These are phyloP conservation scores for Pachysandra terminalis DNA, from an alignment of 164 flowering plant genomes.

Conservation along the genomic window DNA sequence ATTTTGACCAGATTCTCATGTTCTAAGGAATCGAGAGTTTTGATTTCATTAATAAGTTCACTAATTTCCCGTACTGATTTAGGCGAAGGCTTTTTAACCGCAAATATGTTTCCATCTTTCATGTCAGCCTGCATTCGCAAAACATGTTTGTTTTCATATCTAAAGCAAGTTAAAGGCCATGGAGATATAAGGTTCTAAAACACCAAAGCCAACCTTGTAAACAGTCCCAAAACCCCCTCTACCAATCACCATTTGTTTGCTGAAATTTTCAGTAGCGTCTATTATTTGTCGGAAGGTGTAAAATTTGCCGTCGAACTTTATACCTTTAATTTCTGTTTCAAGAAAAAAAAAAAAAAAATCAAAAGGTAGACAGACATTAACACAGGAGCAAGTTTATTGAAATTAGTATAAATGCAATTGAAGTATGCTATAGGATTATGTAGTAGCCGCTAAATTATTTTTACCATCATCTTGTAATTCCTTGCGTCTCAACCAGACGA, in stretches of 20 bases:
- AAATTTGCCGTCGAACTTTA: not conserved
- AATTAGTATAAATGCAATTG: not conserved
- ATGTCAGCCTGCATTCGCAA: not conserved
- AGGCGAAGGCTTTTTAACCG: not conserved
- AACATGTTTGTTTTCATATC: not conserved
- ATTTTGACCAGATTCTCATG: no score
- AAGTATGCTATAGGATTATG: not conserved
- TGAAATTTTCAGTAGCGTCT: constrained; percentile 1
- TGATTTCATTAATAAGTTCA: not conserved
- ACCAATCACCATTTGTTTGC: not conserved
- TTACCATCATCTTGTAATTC: not conserved
- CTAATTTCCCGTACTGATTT: not conserved
- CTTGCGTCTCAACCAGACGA: not conserved
- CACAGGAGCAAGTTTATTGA: not conserved
- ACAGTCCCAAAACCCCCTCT: not conserved
- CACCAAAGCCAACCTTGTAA: not conserved
- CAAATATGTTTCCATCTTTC: no score
- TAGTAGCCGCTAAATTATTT: not conserved
- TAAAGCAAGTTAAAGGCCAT: no score
- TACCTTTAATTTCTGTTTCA: not conserved
- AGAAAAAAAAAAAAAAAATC: not conserved
- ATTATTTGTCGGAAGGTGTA: not conserved
- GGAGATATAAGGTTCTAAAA: not conserved
- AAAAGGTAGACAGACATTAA: no score
- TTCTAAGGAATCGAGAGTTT: no score